Conservation (phyloP, 345 rosid species). For the Abelmoschus esculentus region DNA sequence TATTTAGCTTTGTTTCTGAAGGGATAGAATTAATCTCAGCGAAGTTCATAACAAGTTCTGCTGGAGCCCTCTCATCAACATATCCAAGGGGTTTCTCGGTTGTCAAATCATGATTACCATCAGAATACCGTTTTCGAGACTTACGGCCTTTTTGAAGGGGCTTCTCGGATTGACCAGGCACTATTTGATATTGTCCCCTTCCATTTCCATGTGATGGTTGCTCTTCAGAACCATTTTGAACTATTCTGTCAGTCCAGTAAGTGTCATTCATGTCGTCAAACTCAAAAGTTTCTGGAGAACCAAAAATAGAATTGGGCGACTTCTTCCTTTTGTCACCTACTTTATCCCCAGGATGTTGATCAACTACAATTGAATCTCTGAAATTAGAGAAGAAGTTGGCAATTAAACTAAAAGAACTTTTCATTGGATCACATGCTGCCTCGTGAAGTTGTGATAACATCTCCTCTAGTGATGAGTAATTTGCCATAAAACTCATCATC, state of each 20-base stretch:
- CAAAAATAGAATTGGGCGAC: slow-evolving; percentile 29
- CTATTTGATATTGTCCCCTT: slow-evolving; percentile 37
- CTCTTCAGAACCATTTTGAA: slow-evolving; percentile 83
- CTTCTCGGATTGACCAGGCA: slow-evolving; percentile 51
- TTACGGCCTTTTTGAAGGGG: slow-evolving; percentile 45
- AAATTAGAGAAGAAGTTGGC: slow-evolving; percentile 67
- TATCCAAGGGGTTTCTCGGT: slow-evolving; percentile 41
- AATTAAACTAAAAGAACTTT: slow-evolving; percentile 40
- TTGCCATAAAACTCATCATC: slow-evolving; percentile 23
- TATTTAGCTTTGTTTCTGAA: slow-evolving; percentile 61
- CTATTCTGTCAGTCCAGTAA: slow-evolving; percentile 87
- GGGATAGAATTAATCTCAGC: slow-evolving; percentile 58
- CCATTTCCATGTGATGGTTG: slow-evolving; percentile 40
- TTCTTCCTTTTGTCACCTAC: slow-evolving; percentile 42
- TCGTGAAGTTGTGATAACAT: slow-evolving; percentile 54
- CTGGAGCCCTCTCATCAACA: slow-evolving; percentile 57
- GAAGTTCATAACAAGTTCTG: slow-evolving; percentile 75
- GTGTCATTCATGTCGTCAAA: slow-evolving; percentile 92
- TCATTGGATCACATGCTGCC: slow-evolving; percentile 57
- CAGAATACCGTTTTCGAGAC: slow-evolving; percentile 52
- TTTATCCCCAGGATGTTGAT: slow-evolving; percentile 32
- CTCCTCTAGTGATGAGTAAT: slow-evolving; percentile 52
- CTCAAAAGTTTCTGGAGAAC: slow-evolving; percentile 70
- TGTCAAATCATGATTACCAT: slow-evolving; percentile 26
- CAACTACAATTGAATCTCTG: slow-evolving; percentile 49